These are phyloP conservation scores for Solanum chacoense DNA, from an alignment of 305 asterid genomes.

Conservation along the genomic window DNA sequence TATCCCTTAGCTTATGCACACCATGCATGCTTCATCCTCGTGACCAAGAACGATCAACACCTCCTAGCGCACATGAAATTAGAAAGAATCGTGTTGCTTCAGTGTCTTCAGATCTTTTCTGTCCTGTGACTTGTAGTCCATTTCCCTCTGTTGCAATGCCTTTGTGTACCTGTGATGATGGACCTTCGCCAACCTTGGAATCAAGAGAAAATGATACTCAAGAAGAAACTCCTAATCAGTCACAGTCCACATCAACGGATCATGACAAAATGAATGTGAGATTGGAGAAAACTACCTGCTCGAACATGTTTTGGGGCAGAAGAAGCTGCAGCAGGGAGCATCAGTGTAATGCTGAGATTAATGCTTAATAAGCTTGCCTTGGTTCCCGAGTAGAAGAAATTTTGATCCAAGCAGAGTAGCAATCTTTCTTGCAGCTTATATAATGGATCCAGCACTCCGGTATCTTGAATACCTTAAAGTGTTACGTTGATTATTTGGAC, in stretches of 20 bases:
- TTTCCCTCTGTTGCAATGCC: slow-evolving; percentile 76
- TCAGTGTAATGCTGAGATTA: slow-evolving; percentile 77
- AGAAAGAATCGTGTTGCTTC: slow-evolving; percentile 50
- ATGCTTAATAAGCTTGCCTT: slow-evolving; percentile 24
- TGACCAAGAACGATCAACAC: slow-evolving; percentile 47
- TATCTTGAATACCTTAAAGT: background rate
- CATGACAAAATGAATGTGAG: slow-evolving; percentile 45
- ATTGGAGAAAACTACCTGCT: slow-evolving; percentile 55
- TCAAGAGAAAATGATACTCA: slow-evolving; percentile 29
- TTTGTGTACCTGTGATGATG: slow-evolving; percentile 62
- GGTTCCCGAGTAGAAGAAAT: background rate
- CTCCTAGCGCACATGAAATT: slow-evolving; percentile 34
- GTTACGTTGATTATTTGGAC: slow-evolving; percentile 10
- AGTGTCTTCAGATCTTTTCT: slow-evolving; percentile 44
- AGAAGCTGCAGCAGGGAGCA: slow-evolving; percentile 85
- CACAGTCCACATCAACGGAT: slow-evolving; percentile 29
- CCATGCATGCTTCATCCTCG: slow-evolving; percentile 74
- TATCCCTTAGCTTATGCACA: slow-evolving; percentile 58
- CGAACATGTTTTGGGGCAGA: slow-evolving; percentile 82
- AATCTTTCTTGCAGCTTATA: background rate
- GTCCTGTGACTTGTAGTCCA: slow-evolving; percentile 80
- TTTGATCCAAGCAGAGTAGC: background rate
- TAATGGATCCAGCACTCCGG: background rate
- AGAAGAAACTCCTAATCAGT: slow-evolving; percentile 38
- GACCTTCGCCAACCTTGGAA: slow-evolving; percentile 53